Evolutionary conservation across 2,329 filamentous ascomycete species (phyloP).

Genomic region (Aspergillus fructus): DNA sequence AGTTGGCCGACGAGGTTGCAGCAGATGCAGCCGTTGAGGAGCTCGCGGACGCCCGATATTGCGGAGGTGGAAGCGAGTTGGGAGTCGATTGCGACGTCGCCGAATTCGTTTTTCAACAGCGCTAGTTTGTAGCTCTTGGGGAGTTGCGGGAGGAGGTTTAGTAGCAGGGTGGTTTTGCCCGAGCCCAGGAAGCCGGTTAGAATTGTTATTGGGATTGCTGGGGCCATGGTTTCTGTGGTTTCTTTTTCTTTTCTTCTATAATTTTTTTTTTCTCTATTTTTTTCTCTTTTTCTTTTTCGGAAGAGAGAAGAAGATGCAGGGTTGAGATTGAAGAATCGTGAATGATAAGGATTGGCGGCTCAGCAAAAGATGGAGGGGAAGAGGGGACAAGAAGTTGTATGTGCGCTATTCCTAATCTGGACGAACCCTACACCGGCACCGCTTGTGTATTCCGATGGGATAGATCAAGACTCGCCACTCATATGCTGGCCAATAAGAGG

Average conservation of each 20-base stretch:
- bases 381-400: background rate
- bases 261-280: background rate
- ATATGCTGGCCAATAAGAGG: background rate
- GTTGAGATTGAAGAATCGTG: background rate
- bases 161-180: slow-evolving; percentile 92
- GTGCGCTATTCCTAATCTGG: background rate
- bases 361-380: background rate
- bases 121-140: slow-evolving; percentile 85
- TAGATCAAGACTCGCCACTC: background rate
- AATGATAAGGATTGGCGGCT: background rate
- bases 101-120: slow-evolving; percentile 97
- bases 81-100: slow-evolving; percentile 89
- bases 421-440: background rate
- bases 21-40: slow-evolving; percentile 97
- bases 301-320: background rate
- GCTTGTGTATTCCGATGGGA: background rate
- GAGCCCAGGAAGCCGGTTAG: slow-evolving; percentile 94
- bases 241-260: background rate
- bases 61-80: slow-evolving; percentile 80
- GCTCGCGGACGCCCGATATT: slow-evolving; percentile 85
- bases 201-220: slow-evolving; percentile 85
- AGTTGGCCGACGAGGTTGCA: slow-evolving; percentile 97
- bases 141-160: slow-evolving; percentile 91
- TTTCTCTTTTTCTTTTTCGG: background rate
- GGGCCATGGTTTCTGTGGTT: slow-evolving; percentile 43